Conservation (phyloP, 208 protist species). For the Acanthamoeba culbertsoni region DNA sequence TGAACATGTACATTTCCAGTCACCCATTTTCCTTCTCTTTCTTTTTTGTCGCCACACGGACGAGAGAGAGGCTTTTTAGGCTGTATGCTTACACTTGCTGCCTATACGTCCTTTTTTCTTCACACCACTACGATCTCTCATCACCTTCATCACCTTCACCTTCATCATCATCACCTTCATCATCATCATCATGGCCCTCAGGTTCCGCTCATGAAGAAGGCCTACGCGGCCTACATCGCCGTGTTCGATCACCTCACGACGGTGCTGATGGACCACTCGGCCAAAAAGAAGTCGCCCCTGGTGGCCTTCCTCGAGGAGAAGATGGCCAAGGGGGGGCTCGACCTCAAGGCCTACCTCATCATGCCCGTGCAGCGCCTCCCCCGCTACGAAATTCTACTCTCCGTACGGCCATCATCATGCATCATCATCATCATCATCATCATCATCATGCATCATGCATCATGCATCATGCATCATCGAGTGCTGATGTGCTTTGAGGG, state of each 20-base stretch:
- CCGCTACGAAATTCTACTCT: not conserved
- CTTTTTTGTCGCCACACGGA: too few relatives aligned
- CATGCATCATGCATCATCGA: not conserved
- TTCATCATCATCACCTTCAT: too few relatives aligned
- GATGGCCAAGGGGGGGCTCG: not conserved
- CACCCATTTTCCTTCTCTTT: not conserved
- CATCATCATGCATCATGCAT: not conserved
- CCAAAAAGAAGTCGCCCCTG: not conserved
- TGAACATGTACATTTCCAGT: not conserved
- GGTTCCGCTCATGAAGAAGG: conserved; percentile 5
- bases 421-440: not conserved
- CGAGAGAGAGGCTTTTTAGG: too few relatives aligned
- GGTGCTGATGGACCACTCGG: not conserved
- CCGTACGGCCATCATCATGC: not conserved
- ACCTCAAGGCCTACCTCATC: conserved; percentile 26
- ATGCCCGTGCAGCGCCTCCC: not conserved
- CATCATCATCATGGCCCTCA: too few relatives aligned
- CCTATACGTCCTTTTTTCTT: too few relatives aligned
- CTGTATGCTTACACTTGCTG: too few relatives aligned
- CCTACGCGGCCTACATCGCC: not conserved
- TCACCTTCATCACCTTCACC: too few relatives aligned
- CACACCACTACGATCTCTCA: too few relatives aligned
- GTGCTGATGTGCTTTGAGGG: not conserved
- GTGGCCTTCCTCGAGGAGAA: not conserved
- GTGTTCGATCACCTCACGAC: not conserved